Conservation (phyloP, 2,329 filamentous ascomycete species). For the Nigrospora osmanthi region DNA sequence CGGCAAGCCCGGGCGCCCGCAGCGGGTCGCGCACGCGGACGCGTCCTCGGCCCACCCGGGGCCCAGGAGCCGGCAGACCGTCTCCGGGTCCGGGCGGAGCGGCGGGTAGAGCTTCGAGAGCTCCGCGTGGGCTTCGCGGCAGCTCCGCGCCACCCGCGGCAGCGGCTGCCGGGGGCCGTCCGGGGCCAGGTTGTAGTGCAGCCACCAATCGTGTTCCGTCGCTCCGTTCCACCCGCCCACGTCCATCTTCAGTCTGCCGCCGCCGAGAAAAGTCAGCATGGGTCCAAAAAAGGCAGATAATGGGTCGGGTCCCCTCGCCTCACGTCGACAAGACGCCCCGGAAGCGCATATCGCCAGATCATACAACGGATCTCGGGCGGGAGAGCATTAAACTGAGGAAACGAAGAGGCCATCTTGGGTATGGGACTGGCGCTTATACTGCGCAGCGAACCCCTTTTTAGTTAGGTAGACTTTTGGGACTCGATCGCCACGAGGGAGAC, state of each 20-base stretch:
- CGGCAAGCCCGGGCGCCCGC: constrained; percentile 2
- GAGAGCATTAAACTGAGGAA: neutral
- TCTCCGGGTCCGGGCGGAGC: neutral
- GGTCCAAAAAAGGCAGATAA: no score
- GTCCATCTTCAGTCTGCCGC: neutral
- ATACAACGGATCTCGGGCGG: constrained; percentile 1
- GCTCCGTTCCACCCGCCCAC: constrained; percentile 1
- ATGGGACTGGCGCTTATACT: neutral
- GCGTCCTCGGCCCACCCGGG: neutral
- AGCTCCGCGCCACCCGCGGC: neutral
- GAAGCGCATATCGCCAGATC: constrained; percentile 1
- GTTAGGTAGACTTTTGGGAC: no score
- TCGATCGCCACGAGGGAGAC: no score
- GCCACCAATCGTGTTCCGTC: constrained; percentile 2
- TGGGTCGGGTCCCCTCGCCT: neutral
- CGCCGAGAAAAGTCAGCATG: no score
- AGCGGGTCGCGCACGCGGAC: neutral
- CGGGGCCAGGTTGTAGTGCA: constrained; percentile 1
- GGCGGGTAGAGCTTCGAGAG: constrained; percentile 1
- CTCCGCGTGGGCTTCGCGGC: constrained; percentile 1
- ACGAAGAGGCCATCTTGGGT: neutral
- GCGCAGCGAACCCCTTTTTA: neutral
- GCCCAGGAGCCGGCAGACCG: neutral
- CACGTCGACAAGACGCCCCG: neutral
- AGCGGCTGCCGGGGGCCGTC: neutral